Evolutionary conservation across 352 stramenopile species (phyloP).

Genomic region (Globisporangium paddicum): DNA sequence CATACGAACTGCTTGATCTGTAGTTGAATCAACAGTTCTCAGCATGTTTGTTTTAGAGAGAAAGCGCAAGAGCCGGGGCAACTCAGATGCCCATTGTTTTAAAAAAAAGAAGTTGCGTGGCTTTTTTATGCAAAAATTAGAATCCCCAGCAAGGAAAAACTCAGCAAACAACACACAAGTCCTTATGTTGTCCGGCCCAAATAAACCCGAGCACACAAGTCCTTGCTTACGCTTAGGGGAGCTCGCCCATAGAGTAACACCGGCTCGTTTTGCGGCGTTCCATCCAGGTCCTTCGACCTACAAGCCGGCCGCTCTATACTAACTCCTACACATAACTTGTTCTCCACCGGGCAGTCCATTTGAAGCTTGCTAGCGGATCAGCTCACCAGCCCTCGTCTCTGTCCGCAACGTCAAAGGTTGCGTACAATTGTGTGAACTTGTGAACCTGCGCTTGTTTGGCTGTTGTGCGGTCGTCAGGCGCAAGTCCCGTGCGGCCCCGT

Average conservation of each 20-base stretch:
- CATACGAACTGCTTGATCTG: background rate
- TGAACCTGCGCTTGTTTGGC: background rate
- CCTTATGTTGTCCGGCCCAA: too few relatives aligned
- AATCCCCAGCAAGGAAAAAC: too few relatives aligned
- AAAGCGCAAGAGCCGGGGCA: too few relatives aligned
- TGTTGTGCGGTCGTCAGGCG: background rate
- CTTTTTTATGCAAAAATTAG: too few relatives aligned
- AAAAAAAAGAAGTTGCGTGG: too few relatives aligned
- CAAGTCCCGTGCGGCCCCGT: background rate
- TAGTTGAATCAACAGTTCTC: too few relatives aligned
- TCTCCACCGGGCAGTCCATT: background rate
- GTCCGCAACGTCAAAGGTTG: background rate
- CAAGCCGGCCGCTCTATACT: background rate
- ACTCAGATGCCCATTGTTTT: too few relatives aligned
- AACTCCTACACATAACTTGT: background rate
- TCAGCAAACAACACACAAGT: too few relatives aligned
- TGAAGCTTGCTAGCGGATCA: background rate
- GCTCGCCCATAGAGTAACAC: too few relatives aligned
- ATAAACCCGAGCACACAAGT: too few relatives aligned
- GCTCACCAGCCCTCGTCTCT: background rate
- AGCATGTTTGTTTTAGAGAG: too few relatives aligned
- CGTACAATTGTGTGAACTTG: background rate
- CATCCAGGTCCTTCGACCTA: constrained; percentile 1
- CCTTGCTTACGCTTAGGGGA: too few relatives aligned
- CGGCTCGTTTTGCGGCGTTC: background rate